Percentiles rank a stretch among this genome's conserved stretches.
These are phyloP conservation scores for Salix caprea DNA, from an alignment of 345 rosid genomes.

Conservation along the genomic window DNA sequence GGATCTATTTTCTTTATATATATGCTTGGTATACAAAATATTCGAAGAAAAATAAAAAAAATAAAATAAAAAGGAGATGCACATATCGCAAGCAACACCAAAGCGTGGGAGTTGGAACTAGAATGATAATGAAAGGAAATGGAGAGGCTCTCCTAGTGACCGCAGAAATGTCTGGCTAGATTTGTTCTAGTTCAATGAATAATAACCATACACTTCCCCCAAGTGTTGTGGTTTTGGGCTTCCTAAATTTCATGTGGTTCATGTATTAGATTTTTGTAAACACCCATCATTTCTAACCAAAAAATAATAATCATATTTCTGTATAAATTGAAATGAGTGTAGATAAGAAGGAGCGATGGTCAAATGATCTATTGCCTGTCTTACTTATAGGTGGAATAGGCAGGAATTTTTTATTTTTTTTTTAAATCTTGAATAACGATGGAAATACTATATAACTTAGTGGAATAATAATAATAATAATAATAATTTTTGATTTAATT, in stretches of 20 bases:
- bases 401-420: too few relatives aligned
- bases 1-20: neutral
- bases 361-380: neutral
- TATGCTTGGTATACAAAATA: neutral
- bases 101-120: neutral
- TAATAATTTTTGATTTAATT: too few relatives aligned
- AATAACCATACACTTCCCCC: neutral
- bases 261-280: neutral
- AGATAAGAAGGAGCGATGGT: neutral
- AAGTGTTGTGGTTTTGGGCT: neutral
- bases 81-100: neutral
- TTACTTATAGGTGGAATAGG: too few relatives aligned
- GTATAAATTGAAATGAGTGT: neutral
- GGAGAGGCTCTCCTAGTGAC: neutral
- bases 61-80: neutral
- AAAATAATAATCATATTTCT: rapidly evolving
- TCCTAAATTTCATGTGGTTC: neutral
- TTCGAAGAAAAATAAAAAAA: neutral
- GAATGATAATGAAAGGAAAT: neutral
- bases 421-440: too few relatives aligned
- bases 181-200: too few relatives aligned
- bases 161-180: neutral
- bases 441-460: too few relatives aligned
- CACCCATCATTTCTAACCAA: neutral
- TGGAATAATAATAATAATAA: too few relatives aligned